These are phyloP conservation scores for Leucocoprinus birnbaumii DNA, from an alignment of 768 basidiomycete species.

Conservation along the genomic window DNA sequence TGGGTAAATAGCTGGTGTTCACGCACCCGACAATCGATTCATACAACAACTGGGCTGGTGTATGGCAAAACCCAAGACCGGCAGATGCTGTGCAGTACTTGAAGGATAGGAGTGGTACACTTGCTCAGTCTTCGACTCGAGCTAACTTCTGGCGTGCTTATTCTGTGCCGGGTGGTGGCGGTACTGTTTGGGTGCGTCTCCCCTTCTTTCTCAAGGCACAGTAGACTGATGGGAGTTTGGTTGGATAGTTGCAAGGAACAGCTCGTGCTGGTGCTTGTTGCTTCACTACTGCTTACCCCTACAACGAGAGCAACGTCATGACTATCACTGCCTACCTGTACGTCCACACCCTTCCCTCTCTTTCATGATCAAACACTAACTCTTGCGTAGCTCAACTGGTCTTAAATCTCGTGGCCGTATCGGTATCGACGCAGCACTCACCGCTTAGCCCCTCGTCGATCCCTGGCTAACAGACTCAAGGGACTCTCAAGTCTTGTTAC, in stretches of 20 bases:
- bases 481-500: conserved; percentile 49
- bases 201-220: too few relatives aligned
- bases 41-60: conserved; percentile 64
- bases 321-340: conserved; percentile 62
- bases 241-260: conserved; percentile 57
- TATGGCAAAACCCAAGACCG: conserved; percentile 50
- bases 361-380: too few relatives aligned
- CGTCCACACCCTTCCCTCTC: conserved; percentile 11
- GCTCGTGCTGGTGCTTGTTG: conserved; percentile 58
- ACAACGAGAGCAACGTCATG: conserved; percentile 53
- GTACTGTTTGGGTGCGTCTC: conserved; percentile 42
- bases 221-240: too few relatives aligned
- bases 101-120: conserved; percentile 47
- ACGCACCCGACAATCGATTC: conserved; percentile 60
- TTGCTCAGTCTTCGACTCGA: conserved; percentile 52
- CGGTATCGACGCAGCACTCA: conserved; percentile 52
- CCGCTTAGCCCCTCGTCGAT: conserved; percentile 41
- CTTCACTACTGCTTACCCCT: conserved; percentile 45
- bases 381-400: conserved; percentile 42
- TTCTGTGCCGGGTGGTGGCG: conserved; percentile 37
- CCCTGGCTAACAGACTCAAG: conserved; percentile 60
- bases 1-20: conserved; percentile 47
- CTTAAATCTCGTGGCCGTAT: conserved; percentile 62
- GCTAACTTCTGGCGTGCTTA: conserved; percentile 64
- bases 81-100: conserved; percentile 58